phyloP scores from a whole-genome alignment of 495 filamentous ascomycete genomes.

The Tuber aestivum region DNA sequence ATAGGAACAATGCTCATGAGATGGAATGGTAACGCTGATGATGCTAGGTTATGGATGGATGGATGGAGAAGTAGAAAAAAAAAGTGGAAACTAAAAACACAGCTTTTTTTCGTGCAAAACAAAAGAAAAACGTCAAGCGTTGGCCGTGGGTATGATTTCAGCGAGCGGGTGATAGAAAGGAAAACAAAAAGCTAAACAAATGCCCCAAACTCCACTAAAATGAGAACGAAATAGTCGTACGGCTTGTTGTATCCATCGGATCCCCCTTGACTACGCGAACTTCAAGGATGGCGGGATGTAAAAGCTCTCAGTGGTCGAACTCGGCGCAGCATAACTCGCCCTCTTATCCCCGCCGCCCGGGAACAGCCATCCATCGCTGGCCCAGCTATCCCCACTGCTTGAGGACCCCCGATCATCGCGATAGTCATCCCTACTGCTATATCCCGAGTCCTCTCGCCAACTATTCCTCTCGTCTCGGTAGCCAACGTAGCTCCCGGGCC shows the following conservation, averaged over 20 bases:
- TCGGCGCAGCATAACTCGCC: constrained; percentile 24
- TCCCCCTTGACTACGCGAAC: constrained; percentile 13
- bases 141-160: neutral
- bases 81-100: neutral
- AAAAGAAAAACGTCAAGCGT: neutral
- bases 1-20: neutral
- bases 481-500: constrained; percentile 24
- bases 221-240: neutral
- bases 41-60: neutral
- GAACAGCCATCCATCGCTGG: constrained; percentile 26
- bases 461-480: constrained; percentile 20
- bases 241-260: neutral
- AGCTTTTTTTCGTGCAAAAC: neutral
- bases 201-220: constrained; percentile 21
- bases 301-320: constrained; percentile 20
- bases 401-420: constrained; percentile 16
- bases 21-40: neutral
- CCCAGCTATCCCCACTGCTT: constrained; percentile 25
- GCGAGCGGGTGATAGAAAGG: neutral
- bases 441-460: neutral
- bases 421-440: neutral
- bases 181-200: constrained; percentile 5
- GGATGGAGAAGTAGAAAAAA: neutral
- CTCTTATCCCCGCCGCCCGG: constrained; percentile 14
- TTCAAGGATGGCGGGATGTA: constrained; percentile 18